These are phyloP conservation scores for Colletotrichum higginsianum DNA, from an alignment of 2,329 filamentous ascomycete genomes.

Conservation along the genomic window DNA sequence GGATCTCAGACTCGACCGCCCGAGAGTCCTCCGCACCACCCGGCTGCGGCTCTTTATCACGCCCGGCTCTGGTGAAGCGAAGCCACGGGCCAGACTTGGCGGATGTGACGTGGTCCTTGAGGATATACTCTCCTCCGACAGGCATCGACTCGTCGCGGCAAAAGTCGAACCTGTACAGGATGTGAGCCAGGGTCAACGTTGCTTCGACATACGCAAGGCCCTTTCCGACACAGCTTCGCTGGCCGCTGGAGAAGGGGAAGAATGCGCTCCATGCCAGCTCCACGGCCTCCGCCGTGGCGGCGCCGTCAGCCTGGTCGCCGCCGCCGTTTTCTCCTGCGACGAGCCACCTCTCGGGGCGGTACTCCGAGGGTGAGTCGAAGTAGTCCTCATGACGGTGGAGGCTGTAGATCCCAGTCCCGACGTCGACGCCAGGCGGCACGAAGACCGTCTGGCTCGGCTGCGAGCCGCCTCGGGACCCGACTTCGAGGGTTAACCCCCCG, in stretches of 20 bases:
- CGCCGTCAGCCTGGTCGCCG: constrained; percentile 55
- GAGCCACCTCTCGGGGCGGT: constrained; percentile 31
- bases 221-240: constrained; percentile 27
- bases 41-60: too few species aligned
- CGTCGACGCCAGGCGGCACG: constrained; percentile 40
- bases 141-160: background rate
- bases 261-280: constrained; percentile 65
- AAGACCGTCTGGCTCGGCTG: background rate
- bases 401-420: constrained; percentile 43
- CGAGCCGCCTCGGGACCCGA: constrained; percentile 33
- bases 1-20: too few species aligned
- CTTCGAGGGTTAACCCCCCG: constrained; percentile 20
- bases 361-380: constrained; percentile 22
- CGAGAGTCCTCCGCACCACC: too few species aligned
- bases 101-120: constrained; percentile 28
- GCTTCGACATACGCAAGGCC: constrained; percentile 27
- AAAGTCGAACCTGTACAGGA: constrained; percentile 28
- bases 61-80: background rate
- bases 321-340: constrained; percentile 48
- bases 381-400: constrained; percentile 41
- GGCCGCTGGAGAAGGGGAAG: constrained; percentile 28
- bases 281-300: constrained; percentile 57
- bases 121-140: constrained; percentile 27
- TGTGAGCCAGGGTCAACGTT: constrained; percentile 29
- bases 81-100: constrained; percentile 31